phyloP scores from a whole-genome alignment of 306 rosid species.

The Cicer yamashitae region DNA sequence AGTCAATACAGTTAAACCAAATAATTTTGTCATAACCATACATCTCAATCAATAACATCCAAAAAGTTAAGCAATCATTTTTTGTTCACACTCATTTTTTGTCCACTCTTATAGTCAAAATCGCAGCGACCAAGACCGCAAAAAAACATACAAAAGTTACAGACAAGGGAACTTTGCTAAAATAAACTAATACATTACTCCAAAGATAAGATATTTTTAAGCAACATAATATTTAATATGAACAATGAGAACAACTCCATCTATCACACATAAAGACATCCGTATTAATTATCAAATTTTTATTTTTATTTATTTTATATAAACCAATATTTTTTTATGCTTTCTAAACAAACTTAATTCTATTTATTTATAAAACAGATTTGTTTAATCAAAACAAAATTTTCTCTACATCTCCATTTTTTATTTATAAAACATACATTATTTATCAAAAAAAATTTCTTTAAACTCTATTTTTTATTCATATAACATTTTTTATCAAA shows the following conservation, averaged over 20 bases:
- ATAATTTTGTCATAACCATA: not conserved
- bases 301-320: no score
- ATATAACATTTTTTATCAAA: no score
- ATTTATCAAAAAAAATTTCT: no score
- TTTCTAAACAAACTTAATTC: no score
- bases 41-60: constrained; percentile 4
- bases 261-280: not conserved
- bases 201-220: not conserved
- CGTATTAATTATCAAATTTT: no score
- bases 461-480: no score
- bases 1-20: not conserved
- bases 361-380: no score
- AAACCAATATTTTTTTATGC: no score
- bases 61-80: not conserved
- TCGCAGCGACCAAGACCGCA: not conserved
- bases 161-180: not conserved
- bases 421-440: no score
- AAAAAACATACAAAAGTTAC: not conserved
- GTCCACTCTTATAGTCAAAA: not conserved
- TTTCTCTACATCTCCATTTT: no score
- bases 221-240: not conserved
- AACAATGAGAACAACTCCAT: not conserved
- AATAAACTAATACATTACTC: not conserved
- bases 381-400: no score
- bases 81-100: constrained; percentile 3